Percentiles rank a stretch among this genome's conserved stretches.
phyloP scores from a whole-genome alignment of 208 protist species.

The Phytomonas sp. region DNA sequence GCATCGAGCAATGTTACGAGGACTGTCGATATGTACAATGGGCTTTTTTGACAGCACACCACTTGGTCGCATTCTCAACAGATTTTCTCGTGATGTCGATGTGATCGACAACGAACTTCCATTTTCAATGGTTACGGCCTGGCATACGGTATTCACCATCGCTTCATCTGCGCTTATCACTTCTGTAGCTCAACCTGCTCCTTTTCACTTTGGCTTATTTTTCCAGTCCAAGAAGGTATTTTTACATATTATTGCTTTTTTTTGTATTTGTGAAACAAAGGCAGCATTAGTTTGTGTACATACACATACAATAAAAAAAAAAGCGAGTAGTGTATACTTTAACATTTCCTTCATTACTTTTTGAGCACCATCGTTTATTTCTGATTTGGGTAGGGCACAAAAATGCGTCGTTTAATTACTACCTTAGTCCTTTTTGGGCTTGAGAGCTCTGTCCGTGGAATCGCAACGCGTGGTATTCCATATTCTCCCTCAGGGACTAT shows the following conservation, averaged over 20 bases:
- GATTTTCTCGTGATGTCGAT: conserved; percentile 91
- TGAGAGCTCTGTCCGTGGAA: background rate
- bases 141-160: conserved; percentile 30
- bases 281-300: background rate
- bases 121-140: conserved; percentile 33
- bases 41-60: conserved; percentile 94
- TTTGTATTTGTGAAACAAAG: background rate
- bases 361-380: background rate
- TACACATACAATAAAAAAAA: background rate
- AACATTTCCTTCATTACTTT: background rate
- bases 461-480: conserved; percentile 30
- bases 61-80: conserved; percentile 90
- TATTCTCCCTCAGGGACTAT: conserved; percentile 57
- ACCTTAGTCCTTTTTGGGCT: background rate
- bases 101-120: conserved; percentile 61
- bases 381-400: background rate
- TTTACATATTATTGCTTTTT: background rate
- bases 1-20: conserved; percentile 39
- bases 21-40: conserved; percentile 50
- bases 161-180: conserved; percentile 36
- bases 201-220: background rate
- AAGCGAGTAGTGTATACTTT: background rate
- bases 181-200: conserved; percentile 19
- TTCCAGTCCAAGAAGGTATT: background rate
- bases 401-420: background rate